A percentile compares a stretch with the other conserved stretches of the same genome.
These are phyloP conservation scores for Alternaria ethzedia DNA, from an alignment of 2,329 filamentous ascomycete species.

Conservation along the genomic window DNA sequence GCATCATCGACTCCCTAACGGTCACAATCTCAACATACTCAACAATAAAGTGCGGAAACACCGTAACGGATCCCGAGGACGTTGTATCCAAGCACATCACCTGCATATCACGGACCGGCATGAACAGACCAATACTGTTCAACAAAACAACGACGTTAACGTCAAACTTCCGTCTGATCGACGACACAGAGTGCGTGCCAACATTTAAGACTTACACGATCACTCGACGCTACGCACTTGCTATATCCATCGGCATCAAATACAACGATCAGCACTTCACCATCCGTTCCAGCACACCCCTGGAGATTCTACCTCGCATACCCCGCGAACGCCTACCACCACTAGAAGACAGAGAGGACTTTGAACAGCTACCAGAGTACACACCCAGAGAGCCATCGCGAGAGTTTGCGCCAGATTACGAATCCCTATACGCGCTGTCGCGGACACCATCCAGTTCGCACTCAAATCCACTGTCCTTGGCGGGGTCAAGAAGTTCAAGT, in stretches of 20 bases:
- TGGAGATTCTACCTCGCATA: conserved; percentile 40
- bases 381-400: conserved; percentile 32
- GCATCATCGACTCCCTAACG: conserved; percentile 34
- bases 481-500: conserved; percentile 24
- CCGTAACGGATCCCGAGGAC: conserved; percentile 36
- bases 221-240: conserved; percentile 38
- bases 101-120: conserved; percentile 36
- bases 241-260: conserved; percentile 35
- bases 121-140: conserved; percentile 32
- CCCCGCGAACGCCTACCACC: conserved; percentile 16
- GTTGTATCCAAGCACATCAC: conserved; percentile 37
- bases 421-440: conserved; percentile 32
- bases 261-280: conserved; percentile 34
- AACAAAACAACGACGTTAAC: conserved; percentile 28
- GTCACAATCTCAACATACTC: conserved; percentile 43
- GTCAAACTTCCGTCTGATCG: conserved; percentile 41
- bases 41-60: conserved; percentile 37
- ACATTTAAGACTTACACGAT: conserved; percentile 46
- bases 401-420: conserved; percentile 43
- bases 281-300: conserved; percentile 31
- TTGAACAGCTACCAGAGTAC: conserved; percentile 43
- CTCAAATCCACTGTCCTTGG: conserved; percentile 5
- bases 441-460: conserved; percentile 17
- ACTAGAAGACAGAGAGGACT: conserved; percentile 28
- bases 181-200: conserved; percentile 43